A percentile compares a stretch with the other conserved stretches of the same genome.
phyloP scores from a whole-genome alignment of 2,329 filamentous ascomycete species.

The Amauroascus verrucosus region DNA sequence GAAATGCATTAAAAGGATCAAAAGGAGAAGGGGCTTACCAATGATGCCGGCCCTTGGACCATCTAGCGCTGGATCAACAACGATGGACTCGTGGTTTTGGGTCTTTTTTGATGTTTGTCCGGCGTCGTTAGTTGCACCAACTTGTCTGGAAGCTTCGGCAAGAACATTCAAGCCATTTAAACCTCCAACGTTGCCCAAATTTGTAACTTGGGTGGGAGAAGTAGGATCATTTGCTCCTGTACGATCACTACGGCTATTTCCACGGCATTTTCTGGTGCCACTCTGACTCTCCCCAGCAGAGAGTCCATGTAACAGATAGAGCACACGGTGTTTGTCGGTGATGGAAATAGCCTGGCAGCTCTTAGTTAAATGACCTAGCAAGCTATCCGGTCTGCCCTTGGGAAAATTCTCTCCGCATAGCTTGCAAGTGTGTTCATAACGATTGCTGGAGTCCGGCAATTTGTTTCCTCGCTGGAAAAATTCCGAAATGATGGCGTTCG shows the following conservation, averaged over 20 bases:
- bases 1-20: too few species aligned
- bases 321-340: constrained; percentile 63
- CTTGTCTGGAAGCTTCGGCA: constrained; percentile 75
- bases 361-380: constrained; percentile 72
- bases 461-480: constrained; percentile 83
- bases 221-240: constrained; percentile 33
- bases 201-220: constrained; percentile 39
- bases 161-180: constrained; percentile 78
- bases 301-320: constrained; percentile 50
- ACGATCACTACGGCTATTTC: constrained; percentile 25
- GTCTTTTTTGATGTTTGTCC: constrained; percentile 26
- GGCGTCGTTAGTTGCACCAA: constrained; percentile 46
- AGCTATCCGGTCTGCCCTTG: constrained; percentile 75
- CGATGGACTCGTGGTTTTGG: constrained; percentile 23
- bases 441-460: constrained; percentile 78
- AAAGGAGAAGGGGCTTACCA: constrained; percentile 9
- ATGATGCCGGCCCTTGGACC: constrained; percentile 15
- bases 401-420: constrained; percentile 80
- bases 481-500: constrained; percentile 73
- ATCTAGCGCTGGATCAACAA: constrained; percentile 36
- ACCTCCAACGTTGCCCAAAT: constrained; percentile 28
- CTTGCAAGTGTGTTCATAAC: constrained; percentile 86
- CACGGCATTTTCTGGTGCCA: constrained; percentile 28
- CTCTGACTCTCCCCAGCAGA: constrained; percentile 6
- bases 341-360: constrained; percentile 72